Conservation (phyloP, 1,139 yeast species). For the Spathaspora sp. region DNA sequence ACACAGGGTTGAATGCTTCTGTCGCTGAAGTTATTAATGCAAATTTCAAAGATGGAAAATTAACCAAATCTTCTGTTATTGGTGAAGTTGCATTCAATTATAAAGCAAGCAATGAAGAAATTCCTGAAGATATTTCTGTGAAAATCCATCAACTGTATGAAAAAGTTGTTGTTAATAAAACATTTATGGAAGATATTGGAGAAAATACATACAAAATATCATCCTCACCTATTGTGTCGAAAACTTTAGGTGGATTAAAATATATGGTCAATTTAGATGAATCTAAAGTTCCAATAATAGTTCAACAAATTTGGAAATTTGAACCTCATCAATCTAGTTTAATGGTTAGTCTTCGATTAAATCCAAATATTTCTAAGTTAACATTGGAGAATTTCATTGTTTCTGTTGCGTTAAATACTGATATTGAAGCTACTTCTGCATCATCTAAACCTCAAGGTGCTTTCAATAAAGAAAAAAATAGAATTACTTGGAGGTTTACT, state of each 20-base stretch:
- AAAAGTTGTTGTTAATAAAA: slow-evolving; percentile 42
- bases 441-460: slow-evolving; percentile 90
- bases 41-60: slow-evolving; percentile 62
- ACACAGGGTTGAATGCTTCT: slow-evolving; percentile 71
- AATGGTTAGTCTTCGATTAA: slow-evolving; percentile 66
- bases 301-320: slow-evolving; percentile 86
- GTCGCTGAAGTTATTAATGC: slow-evolving; percentile 83
- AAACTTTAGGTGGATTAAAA: slow-evolving; percentile 74
- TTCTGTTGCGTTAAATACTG: slow-evolving; percentile 54
- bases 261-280: slow-evolving; percentile 49
- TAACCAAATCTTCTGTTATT: slow-evolving; percentile 57
- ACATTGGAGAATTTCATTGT: slow-evolving; percentile 63
- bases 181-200: slow-evolving; percentile 37
- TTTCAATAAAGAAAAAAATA: slow-evolving; percentile 76
- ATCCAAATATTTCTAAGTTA: slow-evolving; percentile 48
- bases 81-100: slow-evolving; percentile 83
- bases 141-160: slow-evolving; percentile 34
- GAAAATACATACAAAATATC: slow-evolving; percentile 28
- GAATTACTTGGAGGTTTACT: slow-evolving; percentile 80
- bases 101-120: slow-evolving; percentile 25
- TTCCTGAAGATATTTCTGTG: slow-evolving; percentile 15
- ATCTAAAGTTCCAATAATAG: slow-evolving; percentile 59
- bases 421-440: slow-evolving; percentile 61
- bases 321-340: slow-evolving; percentile 84
- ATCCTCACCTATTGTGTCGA: slow-evolving; percentile 43